Conservation (phyloP, 2,329 filamentous ascomycete genomes). For the Neurospora sp. region DNA sequence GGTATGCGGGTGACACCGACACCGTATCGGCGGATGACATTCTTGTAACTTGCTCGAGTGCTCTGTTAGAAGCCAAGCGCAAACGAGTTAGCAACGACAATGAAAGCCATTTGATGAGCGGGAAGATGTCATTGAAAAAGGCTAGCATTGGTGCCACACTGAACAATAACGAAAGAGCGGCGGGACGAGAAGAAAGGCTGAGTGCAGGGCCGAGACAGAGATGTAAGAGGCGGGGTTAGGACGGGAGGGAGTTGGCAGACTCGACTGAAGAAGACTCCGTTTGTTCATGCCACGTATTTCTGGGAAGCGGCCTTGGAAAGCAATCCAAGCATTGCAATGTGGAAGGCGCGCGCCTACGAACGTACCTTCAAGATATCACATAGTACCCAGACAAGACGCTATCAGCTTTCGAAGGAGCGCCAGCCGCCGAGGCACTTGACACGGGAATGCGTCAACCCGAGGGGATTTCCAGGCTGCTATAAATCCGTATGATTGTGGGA, state of each 20-base stretch:
- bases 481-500: background rate
- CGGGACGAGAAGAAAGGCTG: background rate
- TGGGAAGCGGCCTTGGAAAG: background rate
- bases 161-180: background rate
- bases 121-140: background rate
- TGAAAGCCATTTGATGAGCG: background rate
- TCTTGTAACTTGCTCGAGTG: constrained; percentile 30
- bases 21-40: constrained; percentile 62
- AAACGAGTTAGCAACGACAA: constrained; percentile 8
- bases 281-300: background rate
- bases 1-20: constrained; percentile 62
- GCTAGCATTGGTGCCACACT: background rate
- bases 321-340: constrained; percentile 4
- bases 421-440: background rate
- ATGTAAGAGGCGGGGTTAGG: background rate
- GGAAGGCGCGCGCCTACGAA: constrained; percentile 7
- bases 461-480: background rate
- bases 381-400: constrained; percentile 10
- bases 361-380: constrained; percentile 15
- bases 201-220: background rate
- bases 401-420: background rate
- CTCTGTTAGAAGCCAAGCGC: constrained; percentile 21
- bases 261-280: background rate
- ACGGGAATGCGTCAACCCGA: background rate
- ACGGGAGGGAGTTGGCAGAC: background rate